Conservation (phyloP, 306 rosid genomes). For the Ormosia emarginata region DNA sequence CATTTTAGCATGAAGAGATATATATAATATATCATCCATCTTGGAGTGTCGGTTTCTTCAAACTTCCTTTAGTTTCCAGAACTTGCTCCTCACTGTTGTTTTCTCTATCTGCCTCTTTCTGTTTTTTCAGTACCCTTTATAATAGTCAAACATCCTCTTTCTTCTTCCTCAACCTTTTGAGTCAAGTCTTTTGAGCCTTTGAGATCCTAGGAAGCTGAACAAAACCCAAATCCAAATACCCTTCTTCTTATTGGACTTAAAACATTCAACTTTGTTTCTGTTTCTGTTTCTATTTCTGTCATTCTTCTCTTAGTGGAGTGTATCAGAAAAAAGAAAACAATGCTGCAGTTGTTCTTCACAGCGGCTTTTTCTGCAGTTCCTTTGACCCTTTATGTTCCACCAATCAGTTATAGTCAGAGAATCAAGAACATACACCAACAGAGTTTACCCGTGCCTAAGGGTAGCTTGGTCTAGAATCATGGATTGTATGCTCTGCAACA, state of each 20-base stretch:
- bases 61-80: slow-evolving; percentile 26
- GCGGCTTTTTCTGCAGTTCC: slow-evolving; percentile 81
- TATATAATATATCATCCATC: neutral
- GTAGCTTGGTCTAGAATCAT: slow-evolving; percentile 60
- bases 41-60: neutral
- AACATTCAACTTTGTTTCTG: neutral
- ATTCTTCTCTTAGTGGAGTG: neutral
- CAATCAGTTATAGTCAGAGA: slow-evolving; percentile 55
- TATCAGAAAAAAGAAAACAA: neutral
- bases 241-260: neutral
- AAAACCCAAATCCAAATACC: neutral
- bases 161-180: neutral
- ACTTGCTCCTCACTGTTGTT: neutral
- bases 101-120: neutral
- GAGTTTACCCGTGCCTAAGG: slow-evolving; percentile 62
- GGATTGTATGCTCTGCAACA: slow-evolving; percentile 61
- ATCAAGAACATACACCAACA: slow-evolving; percentile 40
- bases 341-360: slow-evolving; percentile 66
- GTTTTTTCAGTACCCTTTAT: neutral
- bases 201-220: neutral
- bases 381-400: slow-evolving; percentile 77
- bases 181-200: neutral
- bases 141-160: neutral
- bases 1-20: neutral
- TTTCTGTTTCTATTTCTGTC: too few species aligned